These are phyloP conservation scores for Sugiyamaella xylanicola DNA, from an alignment of 1,139 yeast genomes.

Conservation along the genomic window DNA sequence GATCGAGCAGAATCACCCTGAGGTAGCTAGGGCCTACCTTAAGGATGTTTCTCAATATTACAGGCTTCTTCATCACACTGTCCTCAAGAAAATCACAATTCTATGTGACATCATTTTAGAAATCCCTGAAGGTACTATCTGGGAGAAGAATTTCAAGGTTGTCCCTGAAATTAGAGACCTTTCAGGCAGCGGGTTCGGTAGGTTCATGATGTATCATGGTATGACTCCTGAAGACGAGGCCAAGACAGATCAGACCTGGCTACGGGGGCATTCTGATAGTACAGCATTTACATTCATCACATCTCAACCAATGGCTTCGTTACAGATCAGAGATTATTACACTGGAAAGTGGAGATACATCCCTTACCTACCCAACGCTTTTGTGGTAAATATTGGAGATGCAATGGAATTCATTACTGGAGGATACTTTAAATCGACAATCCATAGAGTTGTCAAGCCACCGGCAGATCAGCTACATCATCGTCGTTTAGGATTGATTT, in stretches of 20 bases:
- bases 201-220: conserved; percentile 49
- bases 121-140: conserved; percentile 49
- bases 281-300: conserved; percentile 54
- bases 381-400: conserved; percentile 55
- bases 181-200: conserved; percentile 49
- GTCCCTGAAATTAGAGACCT: conserved; percentile 36
- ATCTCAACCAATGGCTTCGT: conserved; percentile 51
- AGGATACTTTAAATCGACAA: conserved; percentile 52
- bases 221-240: conserved; percentile 40
- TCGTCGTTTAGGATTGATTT: conserved; percentile 49
- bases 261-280: conserved; percentile 56
- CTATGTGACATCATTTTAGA: conserved; percentile 49
- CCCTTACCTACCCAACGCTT: conserved; percentile 49
- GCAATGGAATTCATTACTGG: conserved; percentile 54
- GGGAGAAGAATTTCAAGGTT: conserved; percentile 42
- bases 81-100: conserved; percentile 43
- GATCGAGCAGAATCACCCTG: conserved; percentile 42
- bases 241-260: conserved; percentile 46
- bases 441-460: conserved; percentile 53
- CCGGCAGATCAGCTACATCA: conserved; percentile 48
- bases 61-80: conserved; percentile 43
- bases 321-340: conserved; percentile 52
- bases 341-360: conserved; percentile 55
- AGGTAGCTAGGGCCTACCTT: conserved; percentile 43
- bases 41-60: conserved; percentile 47